Base-by-base conservation (phyloP, 768 basidiomycete species). In the Vishniacozyma victoriae region DNA sequence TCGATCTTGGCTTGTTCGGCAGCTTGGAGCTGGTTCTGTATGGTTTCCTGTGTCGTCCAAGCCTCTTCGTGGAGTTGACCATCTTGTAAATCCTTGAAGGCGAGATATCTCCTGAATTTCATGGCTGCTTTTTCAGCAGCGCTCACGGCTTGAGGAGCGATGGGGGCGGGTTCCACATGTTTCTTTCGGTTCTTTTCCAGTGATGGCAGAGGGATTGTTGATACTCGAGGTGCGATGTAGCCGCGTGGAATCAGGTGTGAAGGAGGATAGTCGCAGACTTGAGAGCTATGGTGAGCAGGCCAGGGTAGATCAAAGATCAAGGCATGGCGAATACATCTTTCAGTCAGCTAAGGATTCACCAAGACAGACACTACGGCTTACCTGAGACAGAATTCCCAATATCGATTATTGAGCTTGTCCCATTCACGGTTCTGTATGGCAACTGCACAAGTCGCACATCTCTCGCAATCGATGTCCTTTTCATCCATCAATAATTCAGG, bases 251-350 rank as follows among this genome's bases (percentile, higher is more conserved):
- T 43, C n/a, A 68, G 49, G 33, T 64, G 62, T 3, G 53, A 29
- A n/a, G 66, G 66, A 20, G 66, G 66, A 31, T 58, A 68, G 33
- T 64, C 62, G 16, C 54, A 57, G 5, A 68, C 60, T 13, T 68
- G 62, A 26, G 55, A 22, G 4, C 48, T 39, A 2, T 44, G 44
- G 33, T 62, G 62, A n/a, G 60, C 57, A 9, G 66, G 66, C 66
- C 65, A 62, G 13, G 62, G 62, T 22, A 67, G 38, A 15, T 57
- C 50, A 39, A 56, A 65, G 27, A 67, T 57, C 14, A 64, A 44
- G 13, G 62, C 53, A 35, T 67, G 59, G 15, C 66, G 63, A 24
- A 59, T 55, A 43, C 60, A 65, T 36, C 65, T 67, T 19, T 14
- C 19, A 11, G 1, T 25, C 25, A 31, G 20, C 14, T 16, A 3